A percentile compares a stretch with the other conserved stretches of the same genome.
Evolutionary conservation across 1,284 basidiomycete species (phyloP).

Genomic region (Ustilago curta): DNA sequence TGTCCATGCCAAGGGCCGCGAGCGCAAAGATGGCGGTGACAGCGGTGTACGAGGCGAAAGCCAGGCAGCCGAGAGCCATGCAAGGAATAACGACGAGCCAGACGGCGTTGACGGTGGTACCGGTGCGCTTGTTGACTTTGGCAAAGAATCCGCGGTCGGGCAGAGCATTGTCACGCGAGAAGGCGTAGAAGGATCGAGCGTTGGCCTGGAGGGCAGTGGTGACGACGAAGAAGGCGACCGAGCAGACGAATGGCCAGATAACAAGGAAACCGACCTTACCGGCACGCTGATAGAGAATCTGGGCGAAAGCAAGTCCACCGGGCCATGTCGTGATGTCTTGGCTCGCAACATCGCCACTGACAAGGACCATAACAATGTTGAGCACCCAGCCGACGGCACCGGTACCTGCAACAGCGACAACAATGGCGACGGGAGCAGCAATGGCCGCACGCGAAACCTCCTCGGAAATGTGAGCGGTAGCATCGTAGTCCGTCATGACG

Average conservation of each 20-base stretch:
- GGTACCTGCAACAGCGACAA: conserved; percentile 78
- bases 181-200: conserved; percentile 87
- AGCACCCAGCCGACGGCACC: conserved; percentile 66
- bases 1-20: conserved; percentile 82
- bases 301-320: conserved; percentile 66
- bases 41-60: conserved; percentile 61
- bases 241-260: conserved; percentile 67
- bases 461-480: conserved; percentile 86
- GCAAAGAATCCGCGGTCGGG: conserved; percentile 86
- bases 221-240: conserved; percentile 69
- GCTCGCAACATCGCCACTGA: conserved; percentile 72
- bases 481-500: conserved; percentile 71
- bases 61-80: conserved; percentile 60
- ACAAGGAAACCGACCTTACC: conserved; percentile 77
- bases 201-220: conserved; percentile 81
- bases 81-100: conserved; percentile 77
- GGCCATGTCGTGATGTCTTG: conserved; percentile 55
- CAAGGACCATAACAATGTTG: conserved; percentile 78
- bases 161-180: conserved; percentile 84
- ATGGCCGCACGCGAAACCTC: conserved; percentile 90
- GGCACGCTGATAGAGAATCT: conserved; percentile 62
- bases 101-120: conserved; percentile 85
- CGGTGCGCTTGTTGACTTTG: conserved; percentile 73
- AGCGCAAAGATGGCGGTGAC: conserved; percentile 67
- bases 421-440: conserved; percentile 80